Evolutionary conservation across 768 basidiomycete genomes (phyloP), one percentile per base, ranked within the genome.

Genomic region (Amanita fuliginea): DNA sequence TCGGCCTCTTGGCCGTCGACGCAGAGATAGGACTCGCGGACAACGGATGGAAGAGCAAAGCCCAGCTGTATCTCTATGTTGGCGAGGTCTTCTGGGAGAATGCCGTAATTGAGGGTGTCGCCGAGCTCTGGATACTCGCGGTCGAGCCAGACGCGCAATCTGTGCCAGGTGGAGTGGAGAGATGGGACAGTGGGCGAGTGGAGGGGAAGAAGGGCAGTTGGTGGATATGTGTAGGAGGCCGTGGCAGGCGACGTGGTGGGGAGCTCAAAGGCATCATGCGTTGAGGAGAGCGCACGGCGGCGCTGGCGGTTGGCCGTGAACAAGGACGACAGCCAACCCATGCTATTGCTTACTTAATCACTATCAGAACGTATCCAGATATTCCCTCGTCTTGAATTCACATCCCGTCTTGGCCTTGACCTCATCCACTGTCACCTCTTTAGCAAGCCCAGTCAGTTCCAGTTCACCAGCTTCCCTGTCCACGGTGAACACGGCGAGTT

Each of bases 1-100:
- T 92, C 87, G 16, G 88, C 78, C 62, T 98, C 96, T 61, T 99
- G 96, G 2, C 96, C 96, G 59, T 99, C 92, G 50, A 85, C 83
- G 51, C 74, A 71, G 41, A 84, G 72, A 68, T 95, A 95, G 0
- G 89, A 90, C 55, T 99, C 96, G 19, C 92, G 79, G n/a, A 99
- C 78, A 30, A 83, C 80, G 28, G 77, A 73, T 3, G 96, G 96
- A 18, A 99, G 77, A 6, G 81, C 67, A 56, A 87, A 80, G 26
- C 93, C 91, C 54, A 95, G 81, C 55, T 90, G 79, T 62, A 83
- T 72, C 66, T 96, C 91, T 59, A 94, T 76, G 32, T 84, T 75
- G 34, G 84, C 75, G 53, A 96, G 77, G 62, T 91, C 83, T 55
- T 77, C 76, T 8, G 84, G 83, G 47, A 83, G 75, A 54, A 91